Conservation (phyloP, 1,139 yeast genomes). For the Magnusiomyces sp. region DNA sequence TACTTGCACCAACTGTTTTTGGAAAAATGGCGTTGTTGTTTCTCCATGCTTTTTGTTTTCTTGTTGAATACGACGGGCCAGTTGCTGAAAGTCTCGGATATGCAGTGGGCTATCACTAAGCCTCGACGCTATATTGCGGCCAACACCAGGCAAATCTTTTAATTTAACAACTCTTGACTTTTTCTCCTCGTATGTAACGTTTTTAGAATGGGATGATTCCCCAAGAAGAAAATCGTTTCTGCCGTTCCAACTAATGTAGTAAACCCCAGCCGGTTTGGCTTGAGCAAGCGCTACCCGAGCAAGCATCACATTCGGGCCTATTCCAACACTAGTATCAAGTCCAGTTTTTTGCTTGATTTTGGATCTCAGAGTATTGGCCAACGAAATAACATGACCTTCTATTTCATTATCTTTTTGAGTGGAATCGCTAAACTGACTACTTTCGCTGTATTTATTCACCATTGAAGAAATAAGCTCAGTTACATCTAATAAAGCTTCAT, state of each 20-base stretch:
- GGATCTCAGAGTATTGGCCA: constrained; percentile 39
- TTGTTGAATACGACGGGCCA: background rate
- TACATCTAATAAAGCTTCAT: constrained; percentile 76
- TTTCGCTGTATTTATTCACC: background rate
- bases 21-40: no score
- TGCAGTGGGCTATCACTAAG: constrained; percentile 26
- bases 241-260: constrained; percentile 24
- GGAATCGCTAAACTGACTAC: background rate
- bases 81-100: background rate
- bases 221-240: background rate
- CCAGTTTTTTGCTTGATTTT: constrained; percentile 42
- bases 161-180: constrained; percentile 40
- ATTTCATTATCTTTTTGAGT: background rate
- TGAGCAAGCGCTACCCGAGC: constrained; percentile 67
- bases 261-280: constrained; percentile 77
- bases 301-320: constrained; percentile 57
- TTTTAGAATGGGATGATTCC: no score
- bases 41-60: background rate
- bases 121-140: constrained; percentile 43
- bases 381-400: constrained; percentile 3
- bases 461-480: constrained; percentile 29
- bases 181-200: constrained; percentile 20
- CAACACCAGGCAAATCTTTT: constrained; percentile 78
- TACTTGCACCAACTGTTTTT: constrained; percentile 28
- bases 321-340: constrained; percentile 70